phyloP scores from a whole-genome alignment of 108 stramenopile genomes.

The Nannochloropsis gaditana region DNA sequence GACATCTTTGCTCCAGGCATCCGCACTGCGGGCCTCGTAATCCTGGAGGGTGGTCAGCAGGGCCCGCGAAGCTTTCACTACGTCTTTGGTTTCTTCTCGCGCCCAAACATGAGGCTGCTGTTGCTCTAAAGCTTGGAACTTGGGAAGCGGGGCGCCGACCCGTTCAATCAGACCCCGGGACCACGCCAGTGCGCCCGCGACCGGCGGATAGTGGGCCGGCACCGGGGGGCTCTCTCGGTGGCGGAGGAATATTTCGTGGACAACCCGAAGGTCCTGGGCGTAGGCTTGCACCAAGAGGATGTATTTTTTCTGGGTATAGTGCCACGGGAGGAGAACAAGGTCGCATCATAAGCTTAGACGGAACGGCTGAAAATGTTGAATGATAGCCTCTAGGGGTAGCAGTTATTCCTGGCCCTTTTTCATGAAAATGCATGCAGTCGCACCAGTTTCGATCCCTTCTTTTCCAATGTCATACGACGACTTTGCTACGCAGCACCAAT shows the following conservation, averaged over 20 bases:
- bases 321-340: not conserved
- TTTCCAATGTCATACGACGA: too few species aligned
- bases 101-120: conserved; percentile 69
- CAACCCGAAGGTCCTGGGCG: conserved; percentile 68
- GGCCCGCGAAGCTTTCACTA: conserved; percentile 61
- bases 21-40: conserved; percentile 67
- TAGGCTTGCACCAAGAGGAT: conserved; percentile 72
- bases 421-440: too few species aligned
- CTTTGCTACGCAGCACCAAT: too few species aligned
- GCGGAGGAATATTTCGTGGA: conserved; percentile 74
- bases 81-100: conserved; percentile 84
- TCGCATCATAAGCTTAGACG: not conserved
- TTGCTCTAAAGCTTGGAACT: conserved; percentile 59
- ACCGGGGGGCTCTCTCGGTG: conserved; percentile 64
- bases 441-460: too few species aligned
- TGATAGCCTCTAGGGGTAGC: too few species aligned
- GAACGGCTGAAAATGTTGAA: not conserved
- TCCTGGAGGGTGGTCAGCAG: conserved; percentile 68
- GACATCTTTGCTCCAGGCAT: conserved; percentile 70
- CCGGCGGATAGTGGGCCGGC: conserved; percentile 69
- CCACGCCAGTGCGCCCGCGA: conserved; percentile 74
- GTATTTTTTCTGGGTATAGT: conserved; percentile 71
- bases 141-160: conserved; percentile 69
- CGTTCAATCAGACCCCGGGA: conserved; percentile 74
- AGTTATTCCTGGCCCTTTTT: too few species aligned